Base-by-base conservation (phyloP, 1,284 basidiomycete species). In the Ganoderma leucocontextum region DNA sequence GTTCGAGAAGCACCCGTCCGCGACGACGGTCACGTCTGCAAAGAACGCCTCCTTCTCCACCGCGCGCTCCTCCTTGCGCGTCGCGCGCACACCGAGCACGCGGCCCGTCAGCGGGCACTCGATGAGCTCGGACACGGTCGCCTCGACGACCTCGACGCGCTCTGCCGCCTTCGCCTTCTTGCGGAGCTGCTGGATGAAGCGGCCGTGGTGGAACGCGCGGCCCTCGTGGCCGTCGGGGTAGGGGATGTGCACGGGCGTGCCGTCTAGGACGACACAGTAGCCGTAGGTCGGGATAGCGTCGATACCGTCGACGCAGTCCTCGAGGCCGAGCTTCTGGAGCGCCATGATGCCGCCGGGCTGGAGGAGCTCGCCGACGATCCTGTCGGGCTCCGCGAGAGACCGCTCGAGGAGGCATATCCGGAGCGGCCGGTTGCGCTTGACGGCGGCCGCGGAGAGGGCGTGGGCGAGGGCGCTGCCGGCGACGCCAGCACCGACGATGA, bases 351-450 rank as follows among this genome's bases (percentile, higher is more conserved):
- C 98, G 0, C 94, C 97, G 0, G 98, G 98, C 77, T 99, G 97
- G 25, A 99, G 84, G 1, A 99, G 89, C 81, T 99, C 98, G 44
- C 98, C 97, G 47, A 99, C 97, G 75, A 99, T 99, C 33, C 97
- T 89, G 85, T 99, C 96, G 0, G 98, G 97, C 79, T 97, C 93
- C 0, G 91, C 85, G 13, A 99, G 86, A 49, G 97, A 97, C 59
- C 96, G 89, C 81, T 98, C 95, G 69, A 98, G 82, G 2, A 97
- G 82, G 25, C 91, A 91, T 70, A 97, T 90, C n/a, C 88, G 89
- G 39, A 96, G 85, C 1, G 91, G 91, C 64, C 83, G 82, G 25
- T 80, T 65, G 65, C 87, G 85, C 10, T 82, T 77, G 55, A 84
- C 76, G 13, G 77, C 64, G 65, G 79, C 70, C 19, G 85, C 85